Conservation (phyloP, 306 rosid species). For the Chamaecrista fasciculata region DNA sequence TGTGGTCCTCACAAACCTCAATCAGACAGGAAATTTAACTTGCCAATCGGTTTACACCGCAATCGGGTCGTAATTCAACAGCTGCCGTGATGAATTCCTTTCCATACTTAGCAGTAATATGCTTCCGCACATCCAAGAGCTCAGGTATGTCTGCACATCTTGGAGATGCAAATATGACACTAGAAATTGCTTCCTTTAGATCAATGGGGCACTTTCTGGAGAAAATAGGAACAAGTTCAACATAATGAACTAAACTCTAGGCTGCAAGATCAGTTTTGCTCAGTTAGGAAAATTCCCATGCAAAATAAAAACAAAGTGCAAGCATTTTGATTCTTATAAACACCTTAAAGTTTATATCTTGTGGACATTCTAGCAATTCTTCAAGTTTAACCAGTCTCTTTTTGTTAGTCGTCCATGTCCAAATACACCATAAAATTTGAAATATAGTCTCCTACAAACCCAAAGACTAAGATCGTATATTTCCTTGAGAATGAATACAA, state of each 20-base stretch:
- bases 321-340: too few relatives aligned
- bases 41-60: slow-evolving; percentile 92
- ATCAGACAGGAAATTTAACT: slow-evolving; percentile 29
- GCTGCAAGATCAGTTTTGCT: slow-evolving; percentile 6
- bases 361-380: too few relatives aligned
- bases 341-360: too few relatives aligned
- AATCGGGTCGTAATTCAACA: slow-evolving; percentile 80
- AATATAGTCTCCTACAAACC: too few relatives aligned
- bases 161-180: slow-evolving; percentile 82
- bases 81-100: slow-evolving; percentile 78
- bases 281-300: background rate
- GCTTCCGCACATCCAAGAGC: slow-evolving; percentile 74
- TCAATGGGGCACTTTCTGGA: slow-evolving; percentile 81
- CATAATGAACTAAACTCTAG: slow-evolving; percentile 13
- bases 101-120: slow-evolving; percentile 70
- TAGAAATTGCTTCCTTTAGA: slow-evolving; percentile 79
- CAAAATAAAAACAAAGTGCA: too few relatives aligned
- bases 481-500: too few relatives aligned
- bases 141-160: slow-evolving; percentile 86
- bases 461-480: too few relatives aligned
- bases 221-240: slow-evolving; percentile 18
- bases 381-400: too few relatives aligned
- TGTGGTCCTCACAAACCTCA: background rate
- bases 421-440: too few relatives aligned
- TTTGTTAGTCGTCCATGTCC: too few relatives aligned